Evolutionary conservation across 2,329 filamentous ascomycete species (phyloP), one percentile per base, ranked within the genome.

Genomic region (Colletotrichum acutatum): DNA sequence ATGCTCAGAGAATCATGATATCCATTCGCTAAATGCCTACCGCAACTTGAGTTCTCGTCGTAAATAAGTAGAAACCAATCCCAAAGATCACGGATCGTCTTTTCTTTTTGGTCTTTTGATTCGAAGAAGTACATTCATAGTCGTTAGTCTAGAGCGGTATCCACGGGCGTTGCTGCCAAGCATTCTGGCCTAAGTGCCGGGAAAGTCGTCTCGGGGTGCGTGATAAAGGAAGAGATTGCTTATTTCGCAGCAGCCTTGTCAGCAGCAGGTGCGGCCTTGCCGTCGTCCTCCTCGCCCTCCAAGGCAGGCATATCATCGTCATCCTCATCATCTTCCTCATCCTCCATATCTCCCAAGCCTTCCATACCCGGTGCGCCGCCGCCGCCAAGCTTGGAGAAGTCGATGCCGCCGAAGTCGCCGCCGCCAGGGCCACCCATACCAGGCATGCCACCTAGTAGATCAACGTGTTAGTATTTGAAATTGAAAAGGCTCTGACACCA

Each of bases 371-470:
- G 78, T 58, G 78, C 81, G 60, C 84, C 90, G 76, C 88, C 90
- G 75, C 88, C 92, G 75, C 92, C 92, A 75, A 97, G 92, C 89
- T 97, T 97, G 79, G 94, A 97, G 91, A 97, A 97, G 85, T 97
- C 95, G 81, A 98, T 97, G 79, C 94, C 94, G 79, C 93, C 91
- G 76, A 97, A 94, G 83, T 95, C 94, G 77, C 91, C 91, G 74
- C 90, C 89, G 74, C 90, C 89, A 67, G 69, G 42, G 22, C 70
- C 73, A 60, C 71, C 85, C 84, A 88, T 89, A 62, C 88, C 88
- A 66, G 86, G 86, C 86, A 89, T 88, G 75, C 88, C 88, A 70
- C 85, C 87, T 88, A 74, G 72, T 72, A 11, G 69, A 16, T 22
- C 19, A 49, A 63, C 7, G 32, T 42, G 53, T 75, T 78, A 74